These are phyloP conservation scores for Pulveroboletus ravenelii DNA, from an alignment of 768 basidiomycete species.

Conservation along the genomic window DNA sequence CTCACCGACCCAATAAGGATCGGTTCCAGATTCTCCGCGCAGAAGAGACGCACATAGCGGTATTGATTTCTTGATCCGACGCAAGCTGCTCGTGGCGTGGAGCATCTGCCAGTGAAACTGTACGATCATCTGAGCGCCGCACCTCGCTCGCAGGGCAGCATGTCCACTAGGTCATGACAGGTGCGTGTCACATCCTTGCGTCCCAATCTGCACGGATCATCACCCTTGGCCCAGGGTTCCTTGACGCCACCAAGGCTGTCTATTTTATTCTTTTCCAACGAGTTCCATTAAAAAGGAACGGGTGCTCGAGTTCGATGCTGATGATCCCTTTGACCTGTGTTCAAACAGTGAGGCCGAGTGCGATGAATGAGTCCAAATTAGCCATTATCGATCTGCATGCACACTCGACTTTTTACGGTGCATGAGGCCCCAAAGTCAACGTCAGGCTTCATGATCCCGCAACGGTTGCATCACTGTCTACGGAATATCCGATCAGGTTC, in stretches of 20 bases:
- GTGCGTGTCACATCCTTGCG: neutral
- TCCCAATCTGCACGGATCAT: neutral
- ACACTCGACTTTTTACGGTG: neutral
- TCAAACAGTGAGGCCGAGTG: neutral
- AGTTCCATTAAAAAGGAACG: neutral
- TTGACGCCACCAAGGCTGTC: no score
- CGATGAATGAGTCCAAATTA: neutral
- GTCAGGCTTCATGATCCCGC: neutral
- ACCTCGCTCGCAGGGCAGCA: neutral
- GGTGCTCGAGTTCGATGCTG: neutral
- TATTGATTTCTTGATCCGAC: neutral
- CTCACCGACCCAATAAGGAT: neutral
- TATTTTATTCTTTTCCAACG: no score
- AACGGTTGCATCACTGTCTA: neutral
- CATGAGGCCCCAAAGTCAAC: neutral
- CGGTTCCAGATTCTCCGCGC: neutral
- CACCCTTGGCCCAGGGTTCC: no score
- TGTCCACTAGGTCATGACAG: neutral
- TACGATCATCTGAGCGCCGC: neutral
- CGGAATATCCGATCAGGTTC: neutral
- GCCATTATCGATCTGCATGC: constrained; percentile 4
- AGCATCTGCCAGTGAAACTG: neutral
- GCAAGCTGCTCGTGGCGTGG: no score
- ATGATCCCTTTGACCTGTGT: neutral
- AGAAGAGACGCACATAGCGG: neutral